Evolutionary conservation across 176 grass and related monocot genomes (phyloP).

Genomic region (Zizania latifolia): DNA sequence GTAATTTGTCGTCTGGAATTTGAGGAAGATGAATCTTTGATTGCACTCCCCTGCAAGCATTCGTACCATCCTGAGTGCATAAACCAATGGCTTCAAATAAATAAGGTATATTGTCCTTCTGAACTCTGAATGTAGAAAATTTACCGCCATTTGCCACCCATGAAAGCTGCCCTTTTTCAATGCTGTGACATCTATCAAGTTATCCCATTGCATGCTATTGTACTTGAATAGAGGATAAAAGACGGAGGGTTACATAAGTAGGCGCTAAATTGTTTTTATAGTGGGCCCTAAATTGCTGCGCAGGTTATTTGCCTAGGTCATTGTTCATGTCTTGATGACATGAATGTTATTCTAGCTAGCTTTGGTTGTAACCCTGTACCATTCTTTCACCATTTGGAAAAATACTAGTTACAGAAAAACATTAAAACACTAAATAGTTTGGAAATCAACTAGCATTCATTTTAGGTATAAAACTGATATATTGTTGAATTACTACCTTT

Average conservation of each 20-base stretch:
- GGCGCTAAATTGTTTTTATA: not conserved
- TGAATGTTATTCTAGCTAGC: not conserved
- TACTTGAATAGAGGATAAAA: constrained; percentile 7
- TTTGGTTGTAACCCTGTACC: not conserved
- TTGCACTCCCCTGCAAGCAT: constrained; percentile 86
- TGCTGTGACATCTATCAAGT: not conserved
- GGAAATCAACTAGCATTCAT: not conserved
- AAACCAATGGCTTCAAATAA: constrained; percentile 98
- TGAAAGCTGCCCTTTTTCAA: not conserved
- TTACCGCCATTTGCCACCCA: not conserved
- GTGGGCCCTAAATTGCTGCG: not conserved
- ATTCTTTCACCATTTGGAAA: not conserved
- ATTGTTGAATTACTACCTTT: not conserved
- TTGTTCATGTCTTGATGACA: not conserved
- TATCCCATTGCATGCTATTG: not conserved
- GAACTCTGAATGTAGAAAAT: constrained; percentile 1
- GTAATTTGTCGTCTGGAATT: constrained; percentile 96
- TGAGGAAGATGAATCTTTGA: constrained; percentile 85
- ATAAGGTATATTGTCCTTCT: constrained; percentile 63
- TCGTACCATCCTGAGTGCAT: constrained; percentile 90
- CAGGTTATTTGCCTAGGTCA: not conserved
- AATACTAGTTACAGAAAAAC: not conserved
- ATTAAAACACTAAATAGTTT: not conserved
- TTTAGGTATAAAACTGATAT: not conserved
- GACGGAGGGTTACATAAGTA: too few relatives aligned